Percentiles rank a stretch among this genome's conserved stretches.
phyloP scores from a whole-genome alignment of 208 protist genomes.

The Acanthamoeba lenticulata region DNA sequence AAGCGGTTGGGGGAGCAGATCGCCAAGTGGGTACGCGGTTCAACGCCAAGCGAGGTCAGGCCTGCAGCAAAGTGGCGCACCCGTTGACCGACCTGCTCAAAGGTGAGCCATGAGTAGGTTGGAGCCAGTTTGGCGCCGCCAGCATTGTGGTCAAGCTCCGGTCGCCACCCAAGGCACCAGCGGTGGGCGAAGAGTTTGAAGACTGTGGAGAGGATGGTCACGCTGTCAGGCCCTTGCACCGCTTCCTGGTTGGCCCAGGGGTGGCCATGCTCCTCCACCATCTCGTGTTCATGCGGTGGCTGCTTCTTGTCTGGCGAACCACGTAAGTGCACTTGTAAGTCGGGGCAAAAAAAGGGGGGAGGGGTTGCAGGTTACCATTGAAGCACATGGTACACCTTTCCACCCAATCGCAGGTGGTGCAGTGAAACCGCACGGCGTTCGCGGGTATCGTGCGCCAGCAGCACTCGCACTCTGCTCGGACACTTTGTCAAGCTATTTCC shows the following conservation, averaged over 20 bases:
- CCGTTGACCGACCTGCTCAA: not conserved
- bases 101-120: not conserved
- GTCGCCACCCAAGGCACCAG: not conserved
- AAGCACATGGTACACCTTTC: not conserved
- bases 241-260: not conserved
- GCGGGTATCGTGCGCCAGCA: not conserved
- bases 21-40: not conserved
- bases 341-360: not conserved
- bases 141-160: not conserved
- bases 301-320: not conserved
- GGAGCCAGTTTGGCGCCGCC: not conserved
- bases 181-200: not conserved
- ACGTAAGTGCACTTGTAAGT: not conserved
- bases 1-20: constrained; percentile 20
- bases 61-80: not conserved
- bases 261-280: not conserved
- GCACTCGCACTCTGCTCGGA: not conserved
- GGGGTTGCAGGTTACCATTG: not conserved
- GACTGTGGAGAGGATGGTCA: not conserved
- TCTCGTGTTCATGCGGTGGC: not conserved
- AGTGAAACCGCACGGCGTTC: not conserved
- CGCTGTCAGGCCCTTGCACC: not conserved
- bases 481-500: too few species aligned
- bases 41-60: not conserved
- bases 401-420: not conserved